Percentiles rank a stretch among this genome's conserved stretches.
Conservation (phyloP, 495 filamentous ascomycete genomes). For the Lophiostoma macrostomum region DNA sequence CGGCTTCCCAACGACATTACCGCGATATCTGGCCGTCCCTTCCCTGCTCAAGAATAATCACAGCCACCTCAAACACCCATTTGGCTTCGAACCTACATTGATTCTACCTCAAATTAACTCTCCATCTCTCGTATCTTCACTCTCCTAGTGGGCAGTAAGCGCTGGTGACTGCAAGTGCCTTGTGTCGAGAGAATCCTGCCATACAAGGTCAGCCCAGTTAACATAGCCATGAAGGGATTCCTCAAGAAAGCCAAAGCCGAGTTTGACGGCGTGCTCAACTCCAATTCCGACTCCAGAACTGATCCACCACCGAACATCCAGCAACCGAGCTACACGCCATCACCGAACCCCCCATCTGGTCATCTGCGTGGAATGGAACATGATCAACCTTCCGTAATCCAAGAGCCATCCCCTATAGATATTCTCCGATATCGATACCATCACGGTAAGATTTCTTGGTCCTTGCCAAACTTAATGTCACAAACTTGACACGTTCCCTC, state of each 20-base stretch:
- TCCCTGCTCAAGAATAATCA: not conserved
- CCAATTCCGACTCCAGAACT: not conserved
- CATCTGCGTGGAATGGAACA: slow-evolving; percentile 7
- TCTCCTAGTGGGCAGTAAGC: too few relatives aligned
- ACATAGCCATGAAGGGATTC: slow-evolving; percentile 31
- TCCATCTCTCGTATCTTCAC: too few relatives aligned
- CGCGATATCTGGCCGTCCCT: not conserved
- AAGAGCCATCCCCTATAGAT: slow-evolving; percentile 44
- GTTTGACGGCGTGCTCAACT: not conserved
- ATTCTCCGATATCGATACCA: slow-evolving; percentile 54
- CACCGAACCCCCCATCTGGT: slow-evolving; percentile 15
- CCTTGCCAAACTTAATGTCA: too few relatives aligned
- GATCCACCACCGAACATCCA: slow-evolving; percentile 1
- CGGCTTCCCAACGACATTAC: not conserved
- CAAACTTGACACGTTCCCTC: too few relatives aligned
- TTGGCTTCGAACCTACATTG: too few relatives aligned
- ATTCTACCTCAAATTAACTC: too few relatives aligned
- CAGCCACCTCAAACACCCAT: not conserved
- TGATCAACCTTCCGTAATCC: slow-evolving; percentile 34
- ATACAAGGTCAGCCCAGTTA: not conserved
- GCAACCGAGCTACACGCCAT: slow-evolving; percentile 3
- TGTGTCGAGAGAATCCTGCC: slow-evolving; percentile 3
- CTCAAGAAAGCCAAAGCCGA: slow-evolving; percentile 36
- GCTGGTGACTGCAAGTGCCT: too few relatives aligned
- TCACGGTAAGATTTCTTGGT: too few relatives aligned